A percentile compares a stretch with the other conserved stretches of the same genome.
These are phyloP conservation scores for Cladophialophora immunda DNA, from an alignment of 2,329 filamentous ascomycete species.

Conservation along the genomic window DNA sequence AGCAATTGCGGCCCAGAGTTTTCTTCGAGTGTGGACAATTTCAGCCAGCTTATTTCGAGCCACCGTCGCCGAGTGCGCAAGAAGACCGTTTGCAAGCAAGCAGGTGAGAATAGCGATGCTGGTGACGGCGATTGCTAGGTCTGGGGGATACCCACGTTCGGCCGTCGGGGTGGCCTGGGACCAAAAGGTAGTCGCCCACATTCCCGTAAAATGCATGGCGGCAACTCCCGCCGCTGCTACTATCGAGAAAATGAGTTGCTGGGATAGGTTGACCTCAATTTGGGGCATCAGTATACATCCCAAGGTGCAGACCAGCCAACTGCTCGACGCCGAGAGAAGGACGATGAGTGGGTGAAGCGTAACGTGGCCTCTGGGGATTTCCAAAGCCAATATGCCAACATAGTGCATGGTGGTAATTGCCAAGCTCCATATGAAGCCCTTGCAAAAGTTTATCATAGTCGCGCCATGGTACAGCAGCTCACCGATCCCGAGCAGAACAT, in stretches of 20 bases:
- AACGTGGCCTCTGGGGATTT: conserved; percentile 45
- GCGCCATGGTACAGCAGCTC: conserved; percentile 41
- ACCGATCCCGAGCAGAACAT: conserved; percentile 25
- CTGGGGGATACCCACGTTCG: conserved; percentile 44
- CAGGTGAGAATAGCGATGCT: conserved; percentile 47
- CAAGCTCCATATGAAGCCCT: conserved; percentile 47
- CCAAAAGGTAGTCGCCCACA: conserved; percentile 46
- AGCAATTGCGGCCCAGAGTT: conserved; percentile 47
- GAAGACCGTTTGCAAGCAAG: conserved; percentile 47
- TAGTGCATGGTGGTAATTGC: conserved; percentile 49
- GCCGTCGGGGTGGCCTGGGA: conserved; percentile 40
- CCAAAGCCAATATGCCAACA: conserved; percentile 43
- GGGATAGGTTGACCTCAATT: conserved; percentile 46
- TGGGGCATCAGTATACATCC: conserved; percentile 46
- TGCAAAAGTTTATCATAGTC: conserved; percentile 41
- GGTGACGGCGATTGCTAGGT: conserved; percentile 44
- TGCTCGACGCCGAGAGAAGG: conserved; percentile 45
- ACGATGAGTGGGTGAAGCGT: conserved; percentile 42
- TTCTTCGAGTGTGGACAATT: conserved; percentile 45
- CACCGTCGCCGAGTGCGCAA: conserved; percentile 48
- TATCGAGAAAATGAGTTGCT: conserved; percentile 46
- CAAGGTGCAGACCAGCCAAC: conserved; percentile 46
- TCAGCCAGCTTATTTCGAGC: conserved; percentile 49
- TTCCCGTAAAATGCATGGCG: conserved; percentile 49
- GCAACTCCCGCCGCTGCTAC: conserved; percentile 47